Evolutionary conservation across 2,329 filamentous ascomycete species (phyloP).

Genomic region (Periconia digitata): DNA sequence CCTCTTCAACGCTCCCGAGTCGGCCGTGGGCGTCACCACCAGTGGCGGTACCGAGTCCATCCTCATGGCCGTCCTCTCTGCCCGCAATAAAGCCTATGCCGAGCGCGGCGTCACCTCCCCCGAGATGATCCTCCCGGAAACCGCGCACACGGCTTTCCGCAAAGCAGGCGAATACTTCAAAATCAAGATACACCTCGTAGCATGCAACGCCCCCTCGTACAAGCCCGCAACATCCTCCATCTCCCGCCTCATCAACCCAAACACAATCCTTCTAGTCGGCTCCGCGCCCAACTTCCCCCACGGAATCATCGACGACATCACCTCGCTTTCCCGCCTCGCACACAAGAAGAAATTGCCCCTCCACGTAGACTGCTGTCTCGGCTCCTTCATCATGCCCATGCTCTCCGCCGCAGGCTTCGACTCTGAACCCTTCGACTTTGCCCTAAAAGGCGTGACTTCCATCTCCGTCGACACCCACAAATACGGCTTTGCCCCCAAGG

Average conservation of each 20-base stretch:
- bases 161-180: conserved; percentile 96
- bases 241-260: conserved; percentile 84
- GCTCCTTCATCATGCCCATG: conserved; percentile 91
- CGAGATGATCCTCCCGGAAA: conserved; percentile 96
- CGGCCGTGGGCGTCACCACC: conserved; percentile 84
- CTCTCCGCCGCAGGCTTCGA: conserved; percentile 94
- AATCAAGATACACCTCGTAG: conserved; percentile 88
- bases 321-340: conserved; percentile 79
- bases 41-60: conserved; percentile 96
- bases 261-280: conserved; percentile 90
- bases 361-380: conserved; percentile 96
- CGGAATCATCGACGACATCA: conserved; percentile 95
- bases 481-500: conserved; percentile 97
- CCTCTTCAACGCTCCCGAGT: conserved; percentile 86
- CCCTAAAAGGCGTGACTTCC: conserved; percentile 87
- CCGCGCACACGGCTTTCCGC: conserved; percentile 92
- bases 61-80: conserved; percentile 88
- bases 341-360: conserved; percentile 77
- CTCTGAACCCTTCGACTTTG: conserved; percentile 86
- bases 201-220: conserved; percentile 81
- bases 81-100: conserved; percentile 81
- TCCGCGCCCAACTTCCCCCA: conserved; percentile 98
- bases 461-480: conserved; percentile 99
- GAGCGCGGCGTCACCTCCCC: conserved; percentile 90
- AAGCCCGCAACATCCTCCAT: conserved; percentile 80